phyloP scores from a whole-genome alignment of 495 filamentous ascomycete genomes.

The Penicillium roqueforti region DNA sequence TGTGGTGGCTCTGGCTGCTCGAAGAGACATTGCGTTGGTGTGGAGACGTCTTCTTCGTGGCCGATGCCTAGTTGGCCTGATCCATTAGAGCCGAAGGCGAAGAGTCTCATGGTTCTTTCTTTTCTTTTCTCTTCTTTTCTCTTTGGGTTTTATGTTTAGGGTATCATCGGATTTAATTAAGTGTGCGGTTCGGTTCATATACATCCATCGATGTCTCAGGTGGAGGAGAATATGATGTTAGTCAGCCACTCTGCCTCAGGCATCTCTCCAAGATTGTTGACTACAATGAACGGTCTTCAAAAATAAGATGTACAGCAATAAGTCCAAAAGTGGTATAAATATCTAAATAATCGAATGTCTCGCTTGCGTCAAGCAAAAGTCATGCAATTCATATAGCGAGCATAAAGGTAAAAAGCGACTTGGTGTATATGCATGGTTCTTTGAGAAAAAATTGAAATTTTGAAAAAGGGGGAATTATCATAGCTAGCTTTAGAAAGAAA shows the following conservation, averaged over 20 bases:
- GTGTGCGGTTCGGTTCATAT: neutral
- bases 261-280: neutral
- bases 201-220: neutral
- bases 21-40: slow-evolving; percentile 58
- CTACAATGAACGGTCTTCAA: neutral
- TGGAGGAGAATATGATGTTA: neutral
- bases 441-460: slow-evolving; percentile 8
- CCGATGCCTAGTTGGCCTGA: slow-evolving; percentile 81
- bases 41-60: slow-evolving; percentile 67
- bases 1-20: slow-evolving; percentile 12
- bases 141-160: slow-evolving; percentile 1
- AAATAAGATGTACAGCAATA: neutral
- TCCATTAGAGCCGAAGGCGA: slow-evolving; percentile 88
- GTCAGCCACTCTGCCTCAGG: neutral
- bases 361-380: slow-evolving; percentile 11
- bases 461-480: slow-evolving; percentile 2
- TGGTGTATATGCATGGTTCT: slow-evolving; percentile 11
- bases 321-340: slow-evolving; percentile 19
- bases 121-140: neutral
- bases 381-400: slow-evolving; percentile 3
- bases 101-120: slow-evolving; percentile 45
- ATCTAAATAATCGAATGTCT: slow-evolving; percentile 20
- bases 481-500: neutral
- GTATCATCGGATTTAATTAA: neutral
- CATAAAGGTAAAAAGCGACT: slow-evolving; percentile 3